Conservation (phyloP, 192 early-diverging fungal species). For the Coemansia sp. region DNA sequence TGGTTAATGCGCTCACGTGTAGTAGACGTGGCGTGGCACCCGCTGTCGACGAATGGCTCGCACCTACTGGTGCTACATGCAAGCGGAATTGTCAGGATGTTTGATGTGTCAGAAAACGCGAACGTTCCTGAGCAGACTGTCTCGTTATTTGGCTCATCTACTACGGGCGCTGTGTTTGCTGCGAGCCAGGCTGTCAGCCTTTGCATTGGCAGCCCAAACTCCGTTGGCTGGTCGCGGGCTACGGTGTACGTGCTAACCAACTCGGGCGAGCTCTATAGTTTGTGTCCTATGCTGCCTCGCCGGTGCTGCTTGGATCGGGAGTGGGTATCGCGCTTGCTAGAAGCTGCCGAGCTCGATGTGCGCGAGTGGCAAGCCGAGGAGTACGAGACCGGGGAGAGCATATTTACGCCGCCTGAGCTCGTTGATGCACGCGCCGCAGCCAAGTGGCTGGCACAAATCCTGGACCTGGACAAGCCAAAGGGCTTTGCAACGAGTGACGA, state of each 20-base stretch:
- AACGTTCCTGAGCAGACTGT: slow-evolving; percentile 68
- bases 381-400: slow-evolving; percentile 29
- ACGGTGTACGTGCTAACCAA: slow-evolving; percentile 72
- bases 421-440: slow-evolving; percentile 33
- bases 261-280: slow-evolving; percentile 69
- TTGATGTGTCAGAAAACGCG: slow-evolving; percentile 62
- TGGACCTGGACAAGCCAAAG: slow-evolving; percentile 21
- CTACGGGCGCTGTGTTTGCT: slow-evolving; percentile 25
- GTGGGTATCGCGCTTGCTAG: slow-evolving; percentile 46
- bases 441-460: slow-evolving; percentile 30
- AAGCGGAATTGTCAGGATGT: slow-evolving; percentile 71
- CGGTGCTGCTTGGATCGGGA: slow-evolving; percentile 33
- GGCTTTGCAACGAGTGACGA: slow-evolving; percentile 13
- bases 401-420: slow-evolving; percentile 50
- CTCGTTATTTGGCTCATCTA: slow-evolving; percentile 26
- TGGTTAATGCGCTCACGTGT: slow-evolving; percentile 54
- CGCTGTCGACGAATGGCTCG: slow-evolving; percentile 65
- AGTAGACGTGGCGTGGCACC: slow-evolving; percentile 79
- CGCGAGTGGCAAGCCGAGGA: slow-evolving; percentile 57
- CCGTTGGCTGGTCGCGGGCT: slow-evolving; percentile 67
- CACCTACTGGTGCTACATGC: slow-evolving; percentile 72
- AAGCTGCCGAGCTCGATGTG: slow-evolving; percentile 41
- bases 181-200: slow-evolving; percentile 54
- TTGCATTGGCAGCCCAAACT: slow-evolving; percentile 45
- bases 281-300: slow-evolving; percentile 78